These are phyloP conservation scores for Aspergillus cristatus DNA, from an alignment of 495 filamentous ascomycete genomes.

Conservation along the genomic window DNA sequence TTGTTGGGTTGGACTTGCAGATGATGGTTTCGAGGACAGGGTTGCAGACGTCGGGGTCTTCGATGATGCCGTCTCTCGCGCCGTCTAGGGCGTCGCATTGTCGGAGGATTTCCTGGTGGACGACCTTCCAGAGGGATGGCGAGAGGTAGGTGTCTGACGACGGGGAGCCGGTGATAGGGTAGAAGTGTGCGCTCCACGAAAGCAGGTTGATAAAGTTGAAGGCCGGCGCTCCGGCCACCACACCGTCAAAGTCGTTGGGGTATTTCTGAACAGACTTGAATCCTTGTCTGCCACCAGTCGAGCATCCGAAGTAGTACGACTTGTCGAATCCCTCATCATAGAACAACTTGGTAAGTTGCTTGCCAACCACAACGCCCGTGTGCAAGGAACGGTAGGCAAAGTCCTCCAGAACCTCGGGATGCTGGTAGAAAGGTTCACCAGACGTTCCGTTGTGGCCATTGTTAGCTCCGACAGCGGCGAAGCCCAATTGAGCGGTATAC, in stretches of 20 bases:
- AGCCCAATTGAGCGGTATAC: slow-evolving; percentile 38
- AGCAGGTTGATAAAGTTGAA: slow-evolving; percentile 41
- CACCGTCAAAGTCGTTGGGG: slow-evolving; percentile 55
- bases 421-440: slow-evolving; percentile 41
- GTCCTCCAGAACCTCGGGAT: slow-evolving; percentile 43
- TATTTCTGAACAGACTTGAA: slow-evolving; percentile 42
- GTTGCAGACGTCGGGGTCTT: slow-evolving; percentile 48
- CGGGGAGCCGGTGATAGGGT: slow-evolving; percentile 36
- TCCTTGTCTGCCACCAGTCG: slow-evolving; percentile 46
- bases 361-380: slow-evolving; percentile 44
- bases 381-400: slow-evolving; percentile 40
- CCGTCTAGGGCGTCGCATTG: slow-evolving; percentile 63
- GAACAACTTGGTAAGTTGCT: slow-evolving; percentile 37
- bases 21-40: slow-evolving; percentile 44
- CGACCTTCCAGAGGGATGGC: slow-evolving; percentile 36
- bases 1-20: slow-evolving; percentile 29
- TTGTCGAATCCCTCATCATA: slow-evolving; percentile 37
- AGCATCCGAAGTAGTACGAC: slow-evolving; percentile 49
- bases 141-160: slow-evolving; percentile 43
- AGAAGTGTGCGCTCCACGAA: slow-evolving; percentile 48
- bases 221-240: slow-evolving; percentile 50
- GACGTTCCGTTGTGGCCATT: slow-evolving; percentile 49
- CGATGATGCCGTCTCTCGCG: slow-evolving; percentile 54
- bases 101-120: slow-evolving; percentile 48
- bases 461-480: slow-evolving; percentile 48